phyloP scores from a whole-genome alignment of 2,329 filamentous ascomycete species.

The Pestalotiopsis fici region DNA sequence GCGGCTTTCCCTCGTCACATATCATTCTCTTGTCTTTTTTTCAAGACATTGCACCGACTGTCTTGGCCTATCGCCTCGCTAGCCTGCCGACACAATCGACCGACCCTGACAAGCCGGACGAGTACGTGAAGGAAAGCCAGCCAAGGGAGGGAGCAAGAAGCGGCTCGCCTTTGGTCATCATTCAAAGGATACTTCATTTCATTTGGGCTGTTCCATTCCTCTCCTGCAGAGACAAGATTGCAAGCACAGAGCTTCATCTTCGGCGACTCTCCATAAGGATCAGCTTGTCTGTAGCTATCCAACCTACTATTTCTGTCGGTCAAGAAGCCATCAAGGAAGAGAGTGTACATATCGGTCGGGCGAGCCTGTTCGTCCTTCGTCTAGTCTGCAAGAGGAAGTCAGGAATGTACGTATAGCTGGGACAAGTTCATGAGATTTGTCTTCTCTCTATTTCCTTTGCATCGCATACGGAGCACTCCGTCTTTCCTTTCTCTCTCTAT shows the following conservation, averaged over 20 bases:
- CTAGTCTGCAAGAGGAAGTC: background rate
- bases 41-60: background rate
- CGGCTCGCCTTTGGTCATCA: background rate
- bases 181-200: background rate
- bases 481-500: conserved; percentile 25
- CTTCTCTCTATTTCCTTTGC: conserved; percentile 6
- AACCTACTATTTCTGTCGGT: conserved; percentile 11
- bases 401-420: conserved; percentile 59
- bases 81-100: background rate
- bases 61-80: background rate
- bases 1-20: background rate
- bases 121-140: background rate
- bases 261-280: conserved; percentile 17
- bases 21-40: background rate
- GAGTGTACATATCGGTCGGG: background rate
- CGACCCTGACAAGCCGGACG: background rate
- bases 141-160: background rate
- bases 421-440: conserved; percentile 30
- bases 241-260: conserved; percentile 69
- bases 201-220: background rate
- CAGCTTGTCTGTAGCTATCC: conserved; percentile 13
- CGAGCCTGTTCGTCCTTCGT: conserved; percentile 4
- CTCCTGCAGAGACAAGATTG: conserved; percentile 33
- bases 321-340: background rate
- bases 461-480: background rate